Conservation (phyloP, 2,329 filamentous ascomycete species). For the Phaeomoniella chlamydospora region DNA sequence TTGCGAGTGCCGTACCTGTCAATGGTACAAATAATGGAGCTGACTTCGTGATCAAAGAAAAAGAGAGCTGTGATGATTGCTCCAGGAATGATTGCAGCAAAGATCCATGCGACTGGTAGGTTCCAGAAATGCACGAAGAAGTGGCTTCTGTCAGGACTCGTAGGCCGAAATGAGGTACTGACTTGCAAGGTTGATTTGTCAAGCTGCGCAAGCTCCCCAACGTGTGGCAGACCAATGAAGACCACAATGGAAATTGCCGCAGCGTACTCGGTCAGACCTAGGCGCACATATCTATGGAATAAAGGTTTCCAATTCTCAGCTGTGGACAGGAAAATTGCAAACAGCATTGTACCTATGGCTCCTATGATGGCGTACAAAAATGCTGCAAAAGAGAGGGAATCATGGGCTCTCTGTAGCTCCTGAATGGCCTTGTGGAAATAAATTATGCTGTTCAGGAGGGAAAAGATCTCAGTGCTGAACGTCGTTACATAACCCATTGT, state of each 20-base stretch:
- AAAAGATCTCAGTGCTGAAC: slow-evolving; percentile 53
- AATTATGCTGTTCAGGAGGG: slow-evolving; percentile 51
- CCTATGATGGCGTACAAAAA: slow-evolving; percentile 53
- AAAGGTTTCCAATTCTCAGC: slow-evolving; percentile 47
- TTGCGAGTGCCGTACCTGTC: slow-evolving; percentile 46
- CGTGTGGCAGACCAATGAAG: slow-evolving; percentile 48
- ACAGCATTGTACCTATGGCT: slow-evolving; percentile 46
- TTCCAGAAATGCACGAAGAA: slow-evolving; percentile 54
- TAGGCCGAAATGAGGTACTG: slow-evolving; percentile 41
- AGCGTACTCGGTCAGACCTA: slow-evolving; percentile 48
- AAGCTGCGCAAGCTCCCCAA: slow-evolving; percentile 42
- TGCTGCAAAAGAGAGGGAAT: slow-evolving; percentile 41
- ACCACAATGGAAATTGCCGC: slow-evolving; percentile 52
- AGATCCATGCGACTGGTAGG: slow-evolving; percentile 43
- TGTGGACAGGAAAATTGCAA: slow-evolving; percentile 47
- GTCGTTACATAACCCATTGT: slow-evolving; percentile 57
- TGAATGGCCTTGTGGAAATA: slow-evolving; percentile 55
- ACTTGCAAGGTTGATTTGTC: slow-evolving; percentile 46
- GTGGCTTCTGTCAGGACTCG: slow-evolving; percentile 34
- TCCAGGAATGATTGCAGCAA: slow-evolving; percentile 47
- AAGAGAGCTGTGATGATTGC: slow-evolving; percentile 51
- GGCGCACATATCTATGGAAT: slow-evolving; percentile 46
- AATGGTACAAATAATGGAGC: slow-evolving; percentile 52
- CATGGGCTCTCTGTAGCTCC: slow-evolving; percentile 46
- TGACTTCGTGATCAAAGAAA: slow-evolving; percentile 57